Percentiles rank a stretch among this genome's conserved stretches.
Evolutionary conservation across 768 basidiomycete genomes (phyloP).

Genomic region (Rhizopogon vulgaris): DNA sequence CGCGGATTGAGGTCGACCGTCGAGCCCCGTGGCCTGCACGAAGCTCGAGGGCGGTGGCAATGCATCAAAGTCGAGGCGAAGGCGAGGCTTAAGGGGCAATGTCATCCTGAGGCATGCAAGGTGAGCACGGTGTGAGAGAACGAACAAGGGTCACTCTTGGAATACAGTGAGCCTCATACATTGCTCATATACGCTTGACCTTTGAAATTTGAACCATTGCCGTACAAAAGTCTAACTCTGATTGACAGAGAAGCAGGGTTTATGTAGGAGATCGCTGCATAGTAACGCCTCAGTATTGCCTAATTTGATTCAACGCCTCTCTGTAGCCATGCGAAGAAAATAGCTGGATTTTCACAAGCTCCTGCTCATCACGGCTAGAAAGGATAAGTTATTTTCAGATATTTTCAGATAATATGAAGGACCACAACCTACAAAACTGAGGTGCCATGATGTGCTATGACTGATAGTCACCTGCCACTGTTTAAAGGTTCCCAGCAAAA

Average conservation of each 20-base stretch:
- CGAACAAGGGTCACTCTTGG: too few relatives aligned
- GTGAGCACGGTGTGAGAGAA: background rate
- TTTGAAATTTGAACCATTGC: conserved; percentile 11
- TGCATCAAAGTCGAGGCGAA: conserved; percentile 9
- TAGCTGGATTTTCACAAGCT: background rate
- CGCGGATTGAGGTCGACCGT: conserved; percentile 10
- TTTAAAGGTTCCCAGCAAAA: too few relatives aligned
- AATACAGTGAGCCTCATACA: too few relatives aligned
- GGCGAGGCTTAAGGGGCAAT: conserved; percentile 11
- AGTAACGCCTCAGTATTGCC: background rate
- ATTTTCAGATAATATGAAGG: background rate
- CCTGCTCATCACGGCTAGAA: background rate
- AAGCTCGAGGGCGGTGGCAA: conserved; percentile 27
- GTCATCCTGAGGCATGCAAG: conserved; percentile 10
- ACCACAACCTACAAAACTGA: background rate
- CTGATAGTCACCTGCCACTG: too few relatives aligned
- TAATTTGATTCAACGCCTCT: conserved; percentile 3
- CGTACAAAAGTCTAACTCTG: conserved; percentile 15
- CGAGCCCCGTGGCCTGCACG: conserved; percentile 22
- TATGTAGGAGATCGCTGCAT: conserved; percentile 2
- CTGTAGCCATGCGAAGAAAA: conserved; percentile 12
- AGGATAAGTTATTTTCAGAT: background rate
- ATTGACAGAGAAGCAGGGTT: conserved; percentile 13
- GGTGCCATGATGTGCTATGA: too few relatives aligned
- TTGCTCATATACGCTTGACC: conserved; percentile 13